Evolutionary conservation across 495 filamentous ascomycete species (phyloP).

Genomic region (Astrocystis sublimbata): DNA sequence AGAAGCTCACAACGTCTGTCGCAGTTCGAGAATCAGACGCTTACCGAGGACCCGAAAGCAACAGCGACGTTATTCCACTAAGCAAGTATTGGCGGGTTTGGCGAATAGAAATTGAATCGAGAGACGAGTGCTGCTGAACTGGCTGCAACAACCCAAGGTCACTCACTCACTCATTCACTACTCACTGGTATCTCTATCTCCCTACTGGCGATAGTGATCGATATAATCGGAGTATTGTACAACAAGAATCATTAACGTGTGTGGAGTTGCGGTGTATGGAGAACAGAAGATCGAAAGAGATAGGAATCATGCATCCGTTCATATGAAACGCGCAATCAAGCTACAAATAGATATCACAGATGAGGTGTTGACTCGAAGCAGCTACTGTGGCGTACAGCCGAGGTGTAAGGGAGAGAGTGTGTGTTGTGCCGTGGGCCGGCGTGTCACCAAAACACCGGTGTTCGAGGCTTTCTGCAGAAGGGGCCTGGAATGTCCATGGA

Average conservation of each 20-base stretch:
- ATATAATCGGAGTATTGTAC: neutral
- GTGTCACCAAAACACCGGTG: too few relatives aligned
- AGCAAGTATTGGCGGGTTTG: neutral
- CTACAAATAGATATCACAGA: neutral
- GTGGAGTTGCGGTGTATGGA: neutral
- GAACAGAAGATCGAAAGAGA: neutral
- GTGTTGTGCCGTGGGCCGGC: neutral
- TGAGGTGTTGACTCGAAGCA: neutral
- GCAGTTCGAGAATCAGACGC: constrained; percentile 46
- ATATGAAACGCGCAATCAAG: neutral
- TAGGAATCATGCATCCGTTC: neutral
- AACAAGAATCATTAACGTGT: neutral
- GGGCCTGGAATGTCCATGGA: constrained; percentile 1
- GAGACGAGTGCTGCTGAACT: neutral
- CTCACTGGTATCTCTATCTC: neutral
- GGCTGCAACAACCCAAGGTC: neutral
- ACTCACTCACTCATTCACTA: too few relatives aligned
- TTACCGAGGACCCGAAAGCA: constrained; percentile 24
- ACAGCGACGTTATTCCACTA: constrained; percentile 28
- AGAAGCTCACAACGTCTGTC: constrained; percentile 5
- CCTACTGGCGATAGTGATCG: neutral
- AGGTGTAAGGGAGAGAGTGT: too few relatives aligned
- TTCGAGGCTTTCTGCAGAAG: neutral
- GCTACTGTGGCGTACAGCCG: neutral
- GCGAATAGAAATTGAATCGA: neutral